These are phyloP conservation scores for Senecio squalidus DNA, from an alignment of 140 eudicot species.

Conservation along the genomic window DNA sequence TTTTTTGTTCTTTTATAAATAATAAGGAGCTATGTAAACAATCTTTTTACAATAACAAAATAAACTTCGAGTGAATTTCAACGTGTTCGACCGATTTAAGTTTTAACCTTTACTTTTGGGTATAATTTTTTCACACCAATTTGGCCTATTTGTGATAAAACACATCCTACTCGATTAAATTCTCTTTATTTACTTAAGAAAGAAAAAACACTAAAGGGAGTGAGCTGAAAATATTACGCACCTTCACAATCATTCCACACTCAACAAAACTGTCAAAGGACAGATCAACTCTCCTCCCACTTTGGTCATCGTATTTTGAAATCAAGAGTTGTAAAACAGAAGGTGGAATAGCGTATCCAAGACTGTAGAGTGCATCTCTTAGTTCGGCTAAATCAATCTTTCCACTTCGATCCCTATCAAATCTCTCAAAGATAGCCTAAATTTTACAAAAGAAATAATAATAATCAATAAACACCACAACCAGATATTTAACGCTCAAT, in stretches of 20 bases:
- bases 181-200: not conserved
- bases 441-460: not conserved
- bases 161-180: not conserved
- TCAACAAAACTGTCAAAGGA: constrained; percentile 73
- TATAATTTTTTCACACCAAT: too few relatives aligned
- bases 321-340: constrained; percentile 72
- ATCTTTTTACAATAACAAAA: not conserved
- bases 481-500: not conserved
- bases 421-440: constrained; percentile 87
- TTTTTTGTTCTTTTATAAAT: not conserved
- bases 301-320: constrained; percentile 63
- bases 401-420: constrained; percentile 88
- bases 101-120: not conserved
- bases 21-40: too few relatives aligned
- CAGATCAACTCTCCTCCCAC: constrained; percentile 53
- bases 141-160: not conserved
- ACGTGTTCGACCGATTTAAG: not conserved
- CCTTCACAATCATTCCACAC: constrained; percentile 96
- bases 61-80: not conserved
- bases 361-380: constrained; percentile 73
- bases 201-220: not conserved
- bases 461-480: constrained; percentile 8
- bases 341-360: constrained; percentile 81
- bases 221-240: constrained; percentile 22
- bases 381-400: constrained; percentile 65